Percentiles rank a stretch among this genome's conserved stretches.
Conservation (phyloP, 768 basidiomycete genomes). For the Phlebiopsis flavidoalba region DNA sequence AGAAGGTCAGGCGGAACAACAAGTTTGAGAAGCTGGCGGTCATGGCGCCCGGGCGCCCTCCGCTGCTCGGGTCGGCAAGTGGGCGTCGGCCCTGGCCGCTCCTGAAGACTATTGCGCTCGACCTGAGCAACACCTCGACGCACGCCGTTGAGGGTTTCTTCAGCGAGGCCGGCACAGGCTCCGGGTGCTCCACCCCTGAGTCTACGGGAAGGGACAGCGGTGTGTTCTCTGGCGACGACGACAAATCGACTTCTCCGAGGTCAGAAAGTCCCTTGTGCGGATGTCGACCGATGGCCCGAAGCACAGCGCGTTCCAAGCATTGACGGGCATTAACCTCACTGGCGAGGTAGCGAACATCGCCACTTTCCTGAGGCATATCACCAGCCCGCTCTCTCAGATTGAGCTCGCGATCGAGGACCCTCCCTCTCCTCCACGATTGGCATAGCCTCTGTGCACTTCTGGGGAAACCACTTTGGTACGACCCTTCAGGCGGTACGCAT, state of each 20-base stretch:
- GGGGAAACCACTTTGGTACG: conserved; percentile 54
- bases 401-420: conserved; percentile 80
- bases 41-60: conserved; percentile 72
- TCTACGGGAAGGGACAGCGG: conserved; percentile 73
- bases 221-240: conserved; percentile 74
- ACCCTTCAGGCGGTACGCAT: conserved; percentile 59
- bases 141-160: conserved; percentile 81
- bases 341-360: conserved; percentile 68
- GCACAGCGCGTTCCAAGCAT: conserved; percentile 49
- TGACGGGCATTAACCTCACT: conserved; percentile 60
- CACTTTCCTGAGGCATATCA: conserved; percentile 66
- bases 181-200: conserved; percentile 67
- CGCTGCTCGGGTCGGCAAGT: conserved; percentile 59
- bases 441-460: conserved; percentile 61
- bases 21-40: conserved; percentile 57
- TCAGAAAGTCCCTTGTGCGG: conserved; percentile 63
- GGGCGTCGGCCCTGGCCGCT: conserved; percentile 34
- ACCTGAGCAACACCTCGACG: conserved; percentile 61
- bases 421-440: conserved; percentile 70
- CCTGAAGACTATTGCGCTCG: conserved; percentile 62
- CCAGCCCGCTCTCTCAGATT: conserved; percentile 57
- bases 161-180: conserved; percentile 53
- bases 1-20: conserved; percentile 55
- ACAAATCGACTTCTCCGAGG: conserved; percentile 72
- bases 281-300: conserved; percentile 57